Conservation (phyloP, 306 rosid species). For the Cicer yamashitae region DNA sequence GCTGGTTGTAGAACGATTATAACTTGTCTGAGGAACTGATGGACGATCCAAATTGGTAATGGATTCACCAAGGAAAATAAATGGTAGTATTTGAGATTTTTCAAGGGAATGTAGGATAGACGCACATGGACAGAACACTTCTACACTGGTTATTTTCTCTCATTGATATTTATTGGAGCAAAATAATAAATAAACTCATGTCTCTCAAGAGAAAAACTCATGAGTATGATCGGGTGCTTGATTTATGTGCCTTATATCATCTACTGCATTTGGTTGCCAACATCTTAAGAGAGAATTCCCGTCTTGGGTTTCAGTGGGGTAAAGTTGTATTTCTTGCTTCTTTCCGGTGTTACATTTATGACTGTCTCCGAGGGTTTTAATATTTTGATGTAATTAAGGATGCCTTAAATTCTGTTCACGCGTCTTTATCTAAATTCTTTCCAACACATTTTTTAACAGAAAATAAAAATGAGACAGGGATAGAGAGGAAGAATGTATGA, state of each 20-base stretch:
- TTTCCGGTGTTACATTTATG: background rate
- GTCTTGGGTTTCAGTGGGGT: background rate
- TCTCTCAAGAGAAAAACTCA: background rate
- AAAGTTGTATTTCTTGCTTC: background rate
- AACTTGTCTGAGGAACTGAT: background rate
- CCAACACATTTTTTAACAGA: constrained; percentile 1
- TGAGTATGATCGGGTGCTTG: background rate
- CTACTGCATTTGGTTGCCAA: constrained; percentile 24
- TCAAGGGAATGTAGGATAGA: background rate
- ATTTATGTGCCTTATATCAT: background rate
- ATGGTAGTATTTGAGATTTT: background rate
- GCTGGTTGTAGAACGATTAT: background rate
- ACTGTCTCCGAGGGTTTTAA: background rate
- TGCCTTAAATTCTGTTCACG: constrained; percentile 6
- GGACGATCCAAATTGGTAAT: background rate
- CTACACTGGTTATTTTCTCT: background rate
- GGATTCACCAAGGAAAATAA: background rate
- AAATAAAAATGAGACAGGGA: background rate
- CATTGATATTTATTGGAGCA: constrained; percentile 1
- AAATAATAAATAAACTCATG: background rate
- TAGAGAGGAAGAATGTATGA: background rate
- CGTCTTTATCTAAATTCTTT: constrained; percentile 2
- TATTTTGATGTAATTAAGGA: constrained; percentile 15
- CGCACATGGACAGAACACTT: background rate
- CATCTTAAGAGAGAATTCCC: constrained; percentile 5